Evolutionary conservation across 768 basidiomycete species (phyloP).

Genomic region (Hebeloma cylindrosporum): DNA sequence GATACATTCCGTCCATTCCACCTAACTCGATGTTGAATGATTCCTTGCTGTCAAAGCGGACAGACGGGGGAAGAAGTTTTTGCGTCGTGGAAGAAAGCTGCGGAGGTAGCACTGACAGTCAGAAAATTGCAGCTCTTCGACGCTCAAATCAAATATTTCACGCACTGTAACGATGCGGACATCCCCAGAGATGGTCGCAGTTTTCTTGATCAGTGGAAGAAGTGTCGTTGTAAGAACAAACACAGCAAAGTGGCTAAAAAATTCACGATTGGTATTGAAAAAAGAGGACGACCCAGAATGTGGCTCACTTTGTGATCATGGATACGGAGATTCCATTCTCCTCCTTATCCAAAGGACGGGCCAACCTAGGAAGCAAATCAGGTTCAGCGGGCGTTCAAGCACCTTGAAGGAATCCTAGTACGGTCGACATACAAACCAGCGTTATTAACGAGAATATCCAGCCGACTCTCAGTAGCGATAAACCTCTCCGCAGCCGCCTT

Average conservation of each 20-base stretch:
- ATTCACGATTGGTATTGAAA: too few species aligned
- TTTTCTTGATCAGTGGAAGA: not conserved
- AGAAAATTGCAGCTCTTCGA: not conserved
- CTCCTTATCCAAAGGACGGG: too few species aligned
- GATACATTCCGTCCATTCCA: not conserved
- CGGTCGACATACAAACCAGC: too few species aligned
- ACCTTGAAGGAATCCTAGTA: too few species aligned
- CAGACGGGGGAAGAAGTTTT: constrained; percentile 1
- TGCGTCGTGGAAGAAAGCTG: constrained; percentile 1
- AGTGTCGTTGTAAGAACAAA: constrained; percentile 2
- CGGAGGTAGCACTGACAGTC: too few species aligned
- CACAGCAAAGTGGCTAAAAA: not conserved
- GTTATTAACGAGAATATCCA: constrained; percentile 3
- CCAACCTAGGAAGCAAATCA: too few species aligned
- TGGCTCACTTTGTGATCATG: too few species aligned
- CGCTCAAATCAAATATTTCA: not conserved
- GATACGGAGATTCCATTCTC: too few species aligned
- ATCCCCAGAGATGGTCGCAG: not conserved
- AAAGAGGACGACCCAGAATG: too few species aligned
- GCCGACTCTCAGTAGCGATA: not conserved
- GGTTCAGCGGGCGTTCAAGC: too few species aligned
- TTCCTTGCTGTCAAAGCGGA: constrained; percentile 1
- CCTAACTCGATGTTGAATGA: not conserved
- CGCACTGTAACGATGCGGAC: constrained; percentile 1
- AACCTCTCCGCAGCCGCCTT: not conserved